Base-by-base conservation (phyloP, 2,329 filamentous ascomycete species). In the Achaetomium macrosporum region DNA sequence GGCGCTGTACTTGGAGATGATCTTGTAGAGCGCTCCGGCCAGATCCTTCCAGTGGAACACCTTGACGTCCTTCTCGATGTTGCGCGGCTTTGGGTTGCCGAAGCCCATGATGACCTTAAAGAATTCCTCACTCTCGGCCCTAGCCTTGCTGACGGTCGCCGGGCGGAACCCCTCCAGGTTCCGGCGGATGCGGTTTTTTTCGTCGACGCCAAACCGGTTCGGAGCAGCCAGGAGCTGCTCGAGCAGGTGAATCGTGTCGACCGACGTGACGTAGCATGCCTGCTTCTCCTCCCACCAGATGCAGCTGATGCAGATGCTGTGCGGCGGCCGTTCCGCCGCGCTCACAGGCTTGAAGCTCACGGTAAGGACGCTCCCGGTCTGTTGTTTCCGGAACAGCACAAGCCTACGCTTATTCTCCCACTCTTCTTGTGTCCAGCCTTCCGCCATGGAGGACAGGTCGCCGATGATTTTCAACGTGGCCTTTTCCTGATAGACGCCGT, bases 81-180 rank as follows among this genome's bases (percentile, higher is more conserved):
- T 96, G 57, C 93, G 81, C 16, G 93, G 93, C 71, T 97, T 97
- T 2, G 93, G 93, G 56, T 87, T 88, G 12, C 90, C 90, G 66
- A 97, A 97, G 1, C 84, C 89, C 93, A 99, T 99, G 72, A 99
- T 97, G 63, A 96, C 80, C 74, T 96, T 96, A 83, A 97, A 97
- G 70, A 97, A 97, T 51, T 95, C 90, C 68, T 97, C 92, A 67
- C 88, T 96, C 55, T 97, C 92, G 1, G 84, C 66, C 71, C 95
- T 96, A 53, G 85, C 84, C 71, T 99, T 99, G 61, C 90, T 96
- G 16, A 99, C 90, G 0, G 93, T 99, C 59, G 90, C 73, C 1
- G 93, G 93, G 35, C 89, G 85, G 74, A 96, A 97, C 0, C 91
- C 91, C 68, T 99, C 93, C 33, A 99, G 76, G 65, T 99, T 99